Conservation (phyloP, 768 basidiomycete species). For the Suillus decipiens region DNA sequence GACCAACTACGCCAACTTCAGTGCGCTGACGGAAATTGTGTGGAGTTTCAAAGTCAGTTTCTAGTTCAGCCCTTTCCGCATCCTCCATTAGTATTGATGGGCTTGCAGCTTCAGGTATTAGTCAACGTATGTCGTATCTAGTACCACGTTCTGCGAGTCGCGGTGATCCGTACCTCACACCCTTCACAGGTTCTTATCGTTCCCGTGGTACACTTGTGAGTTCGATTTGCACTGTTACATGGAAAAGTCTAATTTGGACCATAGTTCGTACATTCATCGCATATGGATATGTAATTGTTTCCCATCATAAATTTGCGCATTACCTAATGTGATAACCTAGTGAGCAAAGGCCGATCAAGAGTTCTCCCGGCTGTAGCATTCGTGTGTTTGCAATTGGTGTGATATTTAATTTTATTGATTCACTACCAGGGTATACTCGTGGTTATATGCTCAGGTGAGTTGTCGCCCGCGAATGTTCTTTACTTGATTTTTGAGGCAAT, state of each 20-base stretch:
- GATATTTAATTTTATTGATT: neutral
- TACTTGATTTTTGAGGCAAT: neutral
- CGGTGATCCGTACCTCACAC: neutral
- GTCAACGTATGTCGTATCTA: neutral
- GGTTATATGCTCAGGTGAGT: neutral
- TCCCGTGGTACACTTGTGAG: neutral
- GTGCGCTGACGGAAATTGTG: neutral
- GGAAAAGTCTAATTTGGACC: neutral
- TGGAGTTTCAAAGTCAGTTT: conserved; percentile 1
- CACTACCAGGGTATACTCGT: neutral
- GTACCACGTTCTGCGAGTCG: too few relatives aligned
- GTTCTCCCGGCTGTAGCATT: neutral
- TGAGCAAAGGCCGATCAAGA: neutral
- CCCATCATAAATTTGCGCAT: neutral
- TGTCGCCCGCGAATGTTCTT: neutral
- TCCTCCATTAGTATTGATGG: neutral
- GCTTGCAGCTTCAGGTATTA: neutral
- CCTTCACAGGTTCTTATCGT: neutral
- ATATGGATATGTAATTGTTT: neutral
- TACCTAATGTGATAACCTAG: neutral
- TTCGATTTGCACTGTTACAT: neutral
- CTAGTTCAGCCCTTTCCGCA: neutral
- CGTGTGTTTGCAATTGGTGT: neutral
- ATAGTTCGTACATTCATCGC: neutral
- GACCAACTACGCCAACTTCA: neutral